Conservation (phyloP, 73 alveolate species). For the Urostyla sp. region DNA sequence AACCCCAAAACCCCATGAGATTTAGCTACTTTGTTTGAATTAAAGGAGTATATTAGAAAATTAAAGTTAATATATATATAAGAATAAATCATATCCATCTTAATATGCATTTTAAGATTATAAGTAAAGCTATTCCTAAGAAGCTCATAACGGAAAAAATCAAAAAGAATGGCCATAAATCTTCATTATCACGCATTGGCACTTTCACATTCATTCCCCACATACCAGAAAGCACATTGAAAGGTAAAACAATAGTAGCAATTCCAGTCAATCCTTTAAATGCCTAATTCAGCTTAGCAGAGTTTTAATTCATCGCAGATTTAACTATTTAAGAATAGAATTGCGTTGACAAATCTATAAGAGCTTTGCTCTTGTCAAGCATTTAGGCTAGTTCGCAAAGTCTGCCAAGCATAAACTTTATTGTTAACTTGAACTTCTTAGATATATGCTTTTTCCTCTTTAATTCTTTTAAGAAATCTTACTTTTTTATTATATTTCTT, state of each 20-base stretch:
- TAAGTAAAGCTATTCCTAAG: background rate
- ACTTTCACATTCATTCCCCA: slow-evolving; percentile 50
- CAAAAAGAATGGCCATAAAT: slow-evolving; percentile 19
- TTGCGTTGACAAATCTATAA: background rate
- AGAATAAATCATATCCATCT: no score
- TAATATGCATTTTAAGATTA: background rate
- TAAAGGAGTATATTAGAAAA: no score
- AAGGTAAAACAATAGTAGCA: slow-evolving; percentile 31
- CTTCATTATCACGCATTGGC: slow-evolving; percentile 23
- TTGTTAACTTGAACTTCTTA: background rate
- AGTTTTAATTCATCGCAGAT: slow-evolving; percentile 30
- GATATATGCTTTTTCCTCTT: background rate
- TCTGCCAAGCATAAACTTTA: slow-evolving; percentile 8
- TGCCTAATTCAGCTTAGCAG: background rate
- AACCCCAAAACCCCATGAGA: no score
- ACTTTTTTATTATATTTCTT: slow-evolving; percentile 2
- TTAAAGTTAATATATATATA: no score
- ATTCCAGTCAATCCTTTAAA: slow-evolving; percentile 39
- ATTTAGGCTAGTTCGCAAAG: background rate
- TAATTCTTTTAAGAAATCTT: slow-evolving; percentile 3
- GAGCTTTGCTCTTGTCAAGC: background rate
- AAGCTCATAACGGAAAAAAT: background rate
- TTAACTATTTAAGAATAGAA: slow-evolving; percentile 35
- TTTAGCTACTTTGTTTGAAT: no score
- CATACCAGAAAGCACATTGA: slow-evolving; percentile 37